Percentiles rank a stretch among this genome's conserved stretches.
phyloP scores from a whole-genome alignment of 2,329 filamentous ascomycete species.

The Colletotrichum aenigma region DNA sequence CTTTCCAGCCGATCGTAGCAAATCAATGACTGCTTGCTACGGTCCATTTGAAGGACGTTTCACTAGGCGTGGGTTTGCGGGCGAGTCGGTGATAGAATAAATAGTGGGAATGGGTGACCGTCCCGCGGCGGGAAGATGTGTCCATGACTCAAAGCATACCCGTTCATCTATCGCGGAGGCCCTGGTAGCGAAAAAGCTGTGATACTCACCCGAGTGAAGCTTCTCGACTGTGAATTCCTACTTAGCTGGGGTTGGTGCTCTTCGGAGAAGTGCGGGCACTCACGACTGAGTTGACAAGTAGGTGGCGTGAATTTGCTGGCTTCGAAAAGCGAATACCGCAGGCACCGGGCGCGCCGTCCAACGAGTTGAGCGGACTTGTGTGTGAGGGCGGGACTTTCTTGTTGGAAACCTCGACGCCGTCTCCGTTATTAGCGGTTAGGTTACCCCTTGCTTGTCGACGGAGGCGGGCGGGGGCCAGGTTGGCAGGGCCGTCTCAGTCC shows the following conservation, averaged over 20 bases:
- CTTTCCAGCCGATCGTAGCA: neutral
- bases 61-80: neutral
- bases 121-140: neutral
- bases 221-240: neutral
- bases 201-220: neutral
- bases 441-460: conserved; percentile 8
- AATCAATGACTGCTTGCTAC: neutral
- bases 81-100: neutral
- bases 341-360: neutral
- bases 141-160: neutral
- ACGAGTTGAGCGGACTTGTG: neutral
- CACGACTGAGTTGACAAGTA: neutral
- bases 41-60: neutral
- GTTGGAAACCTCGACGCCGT: neutral
- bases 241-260: neutral
- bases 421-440: neutral
- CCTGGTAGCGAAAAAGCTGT: neutral
- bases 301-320: neutral
- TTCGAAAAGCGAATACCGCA: neutral
- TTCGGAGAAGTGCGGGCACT: neutral
- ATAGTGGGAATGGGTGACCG: neutral
- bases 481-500: neutral
- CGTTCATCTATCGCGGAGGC: neutral
- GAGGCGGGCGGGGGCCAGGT: neutral
- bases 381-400: neutral